Conservation (phyloP, 1,284 basidiomycete genomes). For the Ceratobasidium sp. region DNA sequence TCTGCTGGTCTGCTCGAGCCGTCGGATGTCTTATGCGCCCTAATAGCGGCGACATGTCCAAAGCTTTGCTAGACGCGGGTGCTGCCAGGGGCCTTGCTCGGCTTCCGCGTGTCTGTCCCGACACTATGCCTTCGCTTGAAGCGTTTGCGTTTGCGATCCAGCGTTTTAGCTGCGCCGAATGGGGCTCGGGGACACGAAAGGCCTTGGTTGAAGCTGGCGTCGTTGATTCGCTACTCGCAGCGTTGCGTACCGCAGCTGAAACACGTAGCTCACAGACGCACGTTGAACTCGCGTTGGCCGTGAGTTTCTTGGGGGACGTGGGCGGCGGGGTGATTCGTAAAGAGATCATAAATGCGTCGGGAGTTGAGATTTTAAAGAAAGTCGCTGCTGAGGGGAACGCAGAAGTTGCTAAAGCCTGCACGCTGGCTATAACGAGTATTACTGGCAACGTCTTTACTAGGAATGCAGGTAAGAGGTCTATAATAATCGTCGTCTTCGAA, state of each 20-base stretch:
- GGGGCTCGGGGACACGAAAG: slow-evolving; percentile 40
- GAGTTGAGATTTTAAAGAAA: slow-evolving; percentile 40
- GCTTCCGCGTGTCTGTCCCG: slow-evolving; percentile 38
- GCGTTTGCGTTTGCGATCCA: slow-evolving; percentile 42
- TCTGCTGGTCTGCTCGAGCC: slow-evolving; percentile 40
- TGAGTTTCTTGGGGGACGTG: slow-evolving; percentile 39
- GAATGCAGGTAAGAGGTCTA: slow-evolving; percentile 36
- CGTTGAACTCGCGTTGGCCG: slow-evolving; percentile 39
- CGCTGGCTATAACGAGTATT: slow-evolving; percentile 39
- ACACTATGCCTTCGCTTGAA: slow-evolving; percentile 36
- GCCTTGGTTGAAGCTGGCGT: slow-evolving; percentile 41
- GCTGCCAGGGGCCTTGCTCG: slow-evolving; percentile 39
- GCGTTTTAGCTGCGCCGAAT: slow-evolving; percentile 39
- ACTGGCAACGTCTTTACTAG: slow-evolving; percentile 41
- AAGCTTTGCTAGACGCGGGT: slow-evolving; percentile 39
- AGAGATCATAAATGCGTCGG: slow-evolving; percentile 41
- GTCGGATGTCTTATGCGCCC: slow-evolving; percentile 42
- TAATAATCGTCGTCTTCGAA: not conserved
- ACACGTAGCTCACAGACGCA: slow-evolving; percentile 36
- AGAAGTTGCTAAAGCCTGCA: slow-evolving; percentile 39
- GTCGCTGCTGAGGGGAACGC: slow-evolving; percentile 33
- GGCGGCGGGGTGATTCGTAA: slow-evolving; percentile 40
- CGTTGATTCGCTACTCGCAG: slow-evolving; percentile 41
- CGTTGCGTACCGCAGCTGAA: slow-evolving; percentile 41
- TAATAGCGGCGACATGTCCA: slow-evolving; percentile 41